phyloP scores from a whole-genome alignment of 2,329 filamentous ascomycete species.

The Daldinia sp. region DNA sequence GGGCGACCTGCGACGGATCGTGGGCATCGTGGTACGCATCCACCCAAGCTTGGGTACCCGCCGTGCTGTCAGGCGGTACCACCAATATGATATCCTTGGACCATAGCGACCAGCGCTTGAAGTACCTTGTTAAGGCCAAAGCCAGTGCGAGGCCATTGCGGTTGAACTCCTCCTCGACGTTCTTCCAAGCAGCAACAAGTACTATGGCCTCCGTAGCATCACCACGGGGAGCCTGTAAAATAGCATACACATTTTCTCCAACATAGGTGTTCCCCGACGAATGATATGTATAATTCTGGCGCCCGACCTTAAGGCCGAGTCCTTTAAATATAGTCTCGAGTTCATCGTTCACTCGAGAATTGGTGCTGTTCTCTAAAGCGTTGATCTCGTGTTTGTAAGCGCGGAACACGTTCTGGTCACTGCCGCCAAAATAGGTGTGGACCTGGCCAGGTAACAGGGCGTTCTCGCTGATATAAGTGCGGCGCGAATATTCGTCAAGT shows the following conservation, averaged over 20 bases:
- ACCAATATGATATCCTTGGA: constrained; percentile 98
- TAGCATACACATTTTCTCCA: constrained; percentile 92
- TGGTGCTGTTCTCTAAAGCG: constrained; percentile 65
- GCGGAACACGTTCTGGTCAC: constrained; percentile 93
- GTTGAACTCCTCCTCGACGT: constrained; percentile 82
- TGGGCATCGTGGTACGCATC: constrained; percentile 97
- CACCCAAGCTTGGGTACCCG: constrained; percentile 95
- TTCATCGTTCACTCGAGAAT: constrained; percentile 73
- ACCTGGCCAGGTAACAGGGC: constrained; percentile 95
- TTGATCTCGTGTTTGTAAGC: constrained; percentile 90
- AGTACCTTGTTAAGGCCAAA: constrained; percentile 90
- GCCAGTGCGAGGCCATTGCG: constrained; percentile 88
- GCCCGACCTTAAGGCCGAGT: constrained; percentile 86
- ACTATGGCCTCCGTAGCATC: constrained; percentile 98
- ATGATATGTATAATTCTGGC: constrained; percentile 88
- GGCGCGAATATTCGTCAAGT: constrained; percentile 88
- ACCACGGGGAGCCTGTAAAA: constrained; percentile 91
- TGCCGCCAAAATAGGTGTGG: constrained; percentile 96
- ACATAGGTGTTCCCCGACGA: constrained; percentile 79
- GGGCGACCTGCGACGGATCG: constrained; percentile 74
- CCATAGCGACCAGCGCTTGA: constrained; percentile 98
- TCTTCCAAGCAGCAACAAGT: constrained; percentile 88
- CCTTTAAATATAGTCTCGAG: constrained; percentile 81
- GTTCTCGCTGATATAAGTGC: constrained; percentile 97
- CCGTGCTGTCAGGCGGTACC: constrained; percentile 87